Conservation (phyloP, 2,329 filamentous ascomycete genomes). For the Diaporthe sp. region DNA sequence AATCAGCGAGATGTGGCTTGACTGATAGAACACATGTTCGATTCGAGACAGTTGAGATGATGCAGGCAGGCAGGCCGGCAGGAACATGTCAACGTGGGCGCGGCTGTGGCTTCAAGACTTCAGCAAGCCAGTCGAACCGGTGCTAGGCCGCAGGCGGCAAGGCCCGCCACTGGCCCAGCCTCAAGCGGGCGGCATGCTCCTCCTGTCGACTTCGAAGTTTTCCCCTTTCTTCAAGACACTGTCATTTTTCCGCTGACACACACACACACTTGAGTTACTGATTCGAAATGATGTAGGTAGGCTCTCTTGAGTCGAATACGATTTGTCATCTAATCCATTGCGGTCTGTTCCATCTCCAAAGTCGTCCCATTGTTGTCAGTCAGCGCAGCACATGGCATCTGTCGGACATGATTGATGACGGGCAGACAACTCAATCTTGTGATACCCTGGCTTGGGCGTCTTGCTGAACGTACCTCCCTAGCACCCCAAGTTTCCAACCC, state of each 20-base stretch:
- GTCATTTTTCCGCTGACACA: background rate
- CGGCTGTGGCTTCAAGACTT: constrained; percentile 24
- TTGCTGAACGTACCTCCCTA: background rate
- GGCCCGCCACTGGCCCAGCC: constrained; percentile 3
- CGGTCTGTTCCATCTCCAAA: background rate
- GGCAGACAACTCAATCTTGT: constrained; percentile 14
- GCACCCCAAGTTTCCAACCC: background rate
- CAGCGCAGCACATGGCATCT: background rate
- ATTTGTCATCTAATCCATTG: constrained; percentile 1
- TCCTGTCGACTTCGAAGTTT: background rate
- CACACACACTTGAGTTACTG: background rate
- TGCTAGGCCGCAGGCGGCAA: constrained; percentile 28
- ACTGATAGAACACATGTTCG: background rate
- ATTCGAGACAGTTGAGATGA: background rate
- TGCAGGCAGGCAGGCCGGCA: constrained; percentile 1
- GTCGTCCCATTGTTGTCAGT: background rate
- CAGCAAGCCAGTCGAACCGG: constrained; percentile 12
- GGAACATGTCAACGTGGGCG: constrained; percentile 11
- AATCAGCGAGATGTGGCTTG: constrained; percentile 3
- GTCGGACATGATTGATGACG: background rate
- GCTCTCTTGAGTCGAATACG: background rate
- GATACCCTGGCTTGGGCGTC: background rate
- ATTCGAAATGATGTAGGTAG: background rate
- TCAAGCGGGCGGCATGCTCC: background rate
- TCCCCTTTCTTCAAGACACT: background rate